Evolutionary conservation across 345 rosid genomes (phyloP).

Genomic region (Acer negundo): DNA sequence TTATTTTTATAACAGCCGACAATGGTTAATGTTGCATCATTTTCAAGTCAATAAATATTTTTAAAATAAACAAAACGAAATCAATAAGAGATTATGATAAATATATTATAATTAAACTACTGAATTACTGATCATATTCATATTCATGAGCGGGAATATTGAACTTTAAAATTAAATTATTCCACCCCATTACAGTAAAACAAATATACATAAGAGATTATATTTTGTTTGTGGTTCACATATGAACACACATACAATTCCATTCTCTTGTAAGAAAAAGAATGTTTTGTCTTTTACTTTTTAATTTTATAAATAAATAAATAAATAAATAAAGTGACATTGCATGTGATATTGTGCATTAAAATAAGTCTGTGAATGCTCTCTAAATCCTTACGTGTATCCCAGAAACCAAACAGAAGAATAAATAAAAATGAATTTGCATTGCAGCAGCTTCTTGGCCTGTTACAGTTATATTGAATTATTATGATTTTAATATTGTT

Average conservation of each 20-base stretch:
- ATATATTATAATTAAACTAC: background rate
- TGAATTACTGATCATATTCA: background rate
- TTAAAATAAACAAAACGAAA: background rate
- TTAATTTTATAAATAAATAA: background rate
- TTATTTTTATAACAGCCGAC: conserved; percentile 37
- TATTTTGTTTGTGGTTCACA: background rate
- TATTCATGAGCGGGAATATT: background rate
- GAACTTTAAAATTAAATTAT: background rate
- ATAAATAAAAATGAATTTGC: background rate
- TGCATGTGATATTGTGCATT: background rate
- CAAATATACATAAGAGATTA: background rate
- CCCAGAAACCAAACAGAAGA: background rate
- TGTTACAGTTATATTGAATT: background rate
- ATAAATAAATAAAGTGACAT: background rate
- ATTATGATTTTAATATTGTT: no score
- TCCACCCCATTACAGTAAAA: background rate
- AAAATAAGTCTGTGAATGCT: background rate
- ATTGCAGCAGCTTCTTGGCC: background rate
- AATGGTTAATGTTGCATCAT: conserved; percentile 34
- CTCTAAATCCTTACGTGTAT: background rate
- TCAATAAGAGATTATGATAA: conserved; percentile 9
- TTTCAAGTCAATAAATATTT: background rate
- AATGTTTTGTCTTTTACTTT: background rate
- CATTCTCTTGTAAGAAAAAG: background rate
- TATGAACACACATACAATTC: background rate